These are phyloP conservation scores for Orychophragmus violaceus DNA, from an alignment of 345 rosid genomes.

Conservation along the genomic window DNA sequence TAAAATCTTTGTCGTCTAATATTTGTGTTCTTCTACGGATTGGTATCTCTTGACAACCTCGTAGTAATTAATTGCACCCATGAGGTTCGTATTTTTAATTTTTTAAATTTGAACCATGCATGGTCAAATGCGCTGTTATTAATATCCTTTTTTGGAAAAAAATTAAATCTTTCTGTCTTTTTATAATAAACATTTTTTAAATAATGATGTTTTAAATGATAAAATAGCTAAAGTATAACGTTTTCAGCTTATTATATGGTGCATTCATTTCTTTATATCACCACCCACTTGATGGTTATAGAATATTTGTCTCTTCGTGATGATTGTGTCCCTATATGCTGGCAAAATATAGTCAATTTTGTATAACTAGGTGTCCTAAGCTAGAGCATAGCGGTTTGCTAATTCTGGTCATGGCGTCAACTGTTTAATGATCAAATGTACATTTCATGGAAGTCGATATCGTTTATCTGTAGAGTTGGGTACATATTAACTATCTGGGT, in stretches of 20 bases:
- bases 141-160: no score
- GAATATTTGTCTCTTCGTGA: constrained; percentile 8
- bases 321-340: constrained; percentile 24
- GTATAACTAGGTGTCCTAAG: constrained; percentile 6
- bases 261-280: background rate
- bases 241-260: background rate
- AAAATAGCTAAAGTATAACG: background rate
- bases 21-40: constrained; percentile 13
- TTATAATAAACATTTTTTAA: constrained; percentile 2
- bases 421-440: background rate
- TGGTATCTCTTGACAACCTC: constrained; percentile 11
- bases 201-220: background rate
- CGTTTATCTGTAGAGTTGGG: background rate
- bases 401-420: constrained; percentile 10
- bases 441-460: constrained; percentile 6
- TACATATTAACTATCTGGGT: background rate
- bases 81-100: constrained; percentile 7
- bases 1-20: constrained; percentile 27
- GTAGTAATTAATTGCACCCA: constrained; percentile 15
- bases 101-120: background rate
- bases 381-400: background rate
- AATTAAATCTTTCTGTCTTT: background rate
- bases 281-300: constrained; percentile 3
- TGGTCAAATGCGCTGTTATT: background rate
- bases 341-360: background rate